Percentiles rank a stretch among this genome's conserved stretches.
These are phyloP conservation scores for Gnaphalium uliginosum DNA, from an alignment of 129 eudicot genomes.

Conservation along the genomic window DNA sequence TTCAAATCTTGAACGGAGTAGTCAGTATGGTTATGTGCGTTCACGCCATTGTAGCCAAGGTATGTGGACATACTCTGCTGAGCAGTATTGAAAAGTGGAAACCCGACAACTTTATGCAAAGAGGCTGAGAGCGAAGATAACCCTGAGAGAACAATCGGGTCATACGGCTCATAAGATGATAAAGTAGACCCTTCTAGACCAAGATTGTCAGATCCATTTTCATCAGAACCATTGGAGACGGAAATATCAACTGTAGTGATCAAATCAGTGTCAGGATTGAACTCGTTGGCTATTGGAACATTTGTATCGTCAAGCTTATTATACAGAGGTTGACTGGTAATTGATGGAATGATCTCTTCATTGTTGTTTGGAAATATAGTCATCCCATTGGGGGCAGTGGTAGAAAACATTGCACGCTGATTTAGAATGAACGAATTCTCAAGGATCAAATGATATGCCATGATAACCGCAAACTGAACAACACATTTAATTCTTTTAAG, in stretches of 20 bases:
- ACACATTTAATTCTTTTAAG: slow-evolving; percentile 76
- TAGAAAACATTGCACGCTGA: slow-evolving; percentile 83
- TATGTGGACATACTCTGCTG: slow-evolving; percentile 36
- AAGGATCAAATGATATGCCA: slow-evolving; percentile 89
- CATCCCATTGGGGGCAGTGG: slow-evolving; percentile 46
- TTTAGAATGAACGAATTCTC: slow-evolving; percentile 86
- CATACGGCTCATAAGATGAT: slow-evolving; percentile 53
- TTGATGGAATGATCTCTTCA: slow-evolving; percentile 29
- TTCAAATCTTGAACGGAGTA: slow-evolving; percentile 25
- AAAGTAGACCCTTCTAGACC: slow-evolving; percentile 43
- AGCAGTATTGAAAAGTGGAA: slow-evolving; percentile 50
- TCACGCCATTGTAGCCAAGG: slow-evolving; percentile 38
- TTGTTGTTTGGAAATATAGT: slow-evolving; percentile 26
- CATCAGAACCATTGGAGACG: slow-evolving; percentile 53
- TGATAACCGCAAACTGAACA: slow-evolving; percentile 72
- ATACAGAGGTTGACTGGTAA: slow-evolving; percentile 18
- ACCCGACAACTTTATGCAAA: slow-evolving; percentile 49
- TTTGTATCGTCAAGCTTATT: slow-evolving; percentile 18
- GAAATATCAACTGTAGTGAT: slow-evolving; percentile 43
- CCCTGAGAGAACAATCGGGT: slow-evolving; percentile 52
- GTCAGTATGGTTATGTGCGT: slow-evolving; percentile 33
- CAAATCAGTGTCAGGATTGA: slow-evolving; percentile 28
- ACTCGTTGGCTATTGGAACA: slow-evolving; percentile 30
- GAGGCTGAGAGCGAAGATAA: slow-evolving; percentile 52
- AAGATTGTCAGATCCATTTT: slow-evolving; percentile 29